Evolutionary conservation across 805 yeast genomes (phyloP), one percentile per base, ranked within the genome.

Genomic region (Lipomyces oligophaga): DNA sequence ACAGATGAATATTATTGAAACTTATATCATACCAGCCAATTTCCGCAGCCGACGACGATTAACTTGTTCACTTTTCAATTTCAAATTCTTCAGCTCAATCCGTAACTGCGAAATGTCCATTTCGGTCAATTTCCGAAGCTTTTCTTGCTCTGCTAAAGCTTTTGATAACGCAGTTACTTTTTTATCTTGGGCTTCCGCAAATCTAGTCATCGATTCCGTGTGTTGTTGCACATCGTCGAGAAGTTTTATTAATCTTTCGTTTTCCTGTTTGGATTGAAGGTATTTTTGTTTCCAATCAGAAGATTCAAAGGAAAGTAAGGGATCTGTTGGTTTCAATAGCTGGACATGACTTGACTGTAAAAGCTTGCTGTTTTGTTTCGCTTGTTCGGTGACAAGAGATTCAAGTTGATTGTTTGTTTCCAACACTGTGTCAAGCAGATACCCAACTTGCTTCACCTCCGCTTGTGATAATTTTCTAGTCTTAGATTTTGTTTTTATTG

Each of bases 321-420:
- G 30, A 26, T 13, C 13, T 26, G 8, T 26, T 8, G 30, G 30
- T 10, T 26, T 13, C 30, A 10, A 8, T 13, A 13, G 30, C 30
- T 10, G 30, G 13, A 10, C 13, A 13, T 26, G 30, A 26, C 30
- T 13, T 26, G 13, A 10, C 30, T 10, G 13, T 26, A 26, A 26
- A n/a, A n/a, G n/a, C n/a, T n/a, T 6, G 7, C 24, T n/a, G 7
- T 45, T 32, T 10, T 15, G 15, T 8, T 40, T 8, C 4, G 20
- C 36, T 22, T 41, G 36, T 19, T 28, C 38, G 5, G 43, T 37
- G 1, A 41, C 43, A 3, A 49, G 38, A 4, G 13, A 20, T 20
- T 41, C 51, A 19, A 49, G 33, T 5, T 28, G n/a, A n/a, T 16
- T 13, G 35, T 39, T 49, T n/a, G 44, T 49, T 7, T 39, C 46